phyloP scores from a whole-genome alignment of 352 stramenopile genomes.

The Globisporangium acanthophoron region DNA sequence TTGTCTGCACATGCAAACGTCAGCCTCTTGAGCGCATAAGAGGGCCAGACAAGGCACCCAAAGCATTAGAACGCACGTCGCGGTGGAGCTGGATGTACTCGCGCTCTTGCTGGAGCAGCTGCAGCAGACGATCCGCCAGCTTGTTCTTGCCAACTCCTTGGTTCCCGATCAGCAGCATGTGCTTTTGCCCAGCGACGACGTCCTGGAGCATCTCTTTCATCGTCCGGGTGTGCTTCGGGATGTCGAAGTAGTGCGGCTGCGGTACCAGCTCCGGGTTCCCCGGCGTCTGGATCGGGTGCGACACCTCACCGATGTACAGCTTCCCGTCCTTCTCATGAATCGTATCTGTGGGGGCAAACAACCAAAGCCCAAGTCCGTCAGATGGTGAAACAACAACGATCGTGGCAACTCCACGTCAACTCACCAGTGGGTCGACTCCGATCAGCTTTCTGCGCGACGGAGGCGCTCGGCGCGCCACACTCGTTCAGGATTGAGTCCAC shows the following conservation, averaged over 20 bases:
- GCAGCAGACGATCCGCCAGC: constrained; percentile 88
- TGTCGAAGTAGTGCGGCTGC: constrained; percentile 87
- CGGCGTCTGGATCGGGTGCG: constrained; percentile 42
- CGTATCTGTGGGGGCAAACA: constrained; percentile 13
- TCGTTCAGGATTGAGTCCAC: constrained; percentile 52
- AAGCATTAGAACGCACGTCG: constrained; percentile 55
- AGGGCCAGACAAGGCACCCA: not conserved
- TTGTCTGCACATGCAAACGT: constrained; percentile 57
- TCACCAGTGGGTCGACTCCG: constrained; percentile 6
- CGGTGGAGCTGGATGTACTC: constrained; percentile 97
- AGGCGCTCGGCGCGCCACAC: constrained; percentile 24
- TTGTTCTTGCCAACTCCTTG: constrained; percentile 96
- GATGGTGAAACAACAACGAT: not conserved
- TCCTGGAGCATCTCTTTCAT: constrained; percentile 88
- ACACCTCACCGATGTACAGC: constrained; percentile 63
- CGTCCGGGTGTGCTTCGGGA: constrained; percentile 80
- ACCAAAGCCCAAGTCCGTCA: not conserved
- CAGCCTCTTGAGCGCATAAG: not conserved
- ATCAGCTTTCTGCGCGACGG: not conserved
- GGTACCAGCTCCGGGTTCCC: constrained; percentile 79
- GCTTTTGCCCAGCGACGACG: constrained; percentile 80
- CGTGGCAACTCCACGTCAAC: not conserved
- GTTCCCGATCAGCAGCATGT: constrained; percentile 93
- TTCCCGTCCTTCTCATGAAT: constrained; percentile 36
- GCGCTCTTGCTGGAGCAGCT: constrained; percentile 88